phyloP scores from a whole-genome alignment of 1,284 basidiomycete genomes.

The Pyrrhoderma noxium region DNA sequence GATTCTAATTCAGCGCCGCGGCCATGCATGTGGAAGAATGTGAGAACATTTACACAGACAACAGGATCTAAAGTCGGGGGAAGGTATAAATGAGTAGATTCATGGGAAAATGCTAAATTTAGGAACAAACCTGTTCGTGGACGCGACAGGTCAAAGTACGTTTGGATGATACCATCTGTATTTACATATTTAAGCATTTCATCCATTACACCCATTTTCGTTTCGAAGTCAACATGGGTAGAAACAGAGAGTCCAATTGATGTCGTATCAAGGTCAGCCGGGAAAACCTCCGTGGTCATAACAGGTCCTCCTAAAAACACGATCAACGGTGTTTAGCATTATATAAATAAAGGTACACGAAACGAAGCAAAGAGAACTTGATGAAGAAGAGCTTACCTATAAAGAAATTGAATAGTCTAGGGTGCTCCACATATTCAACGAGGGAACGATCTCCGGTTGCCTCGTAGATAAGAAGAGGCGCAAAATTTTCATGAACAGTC shows the following conservation, averaged over 20 bases:
- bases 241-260: constrained; percentile 39
- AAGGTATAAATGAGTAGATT: background rate
- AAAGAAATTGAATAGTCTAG: constrained; percentile 50
- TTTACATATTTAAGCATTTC: constrained; percentile 45
- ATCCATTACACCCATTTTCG: constrained; percentile 40
- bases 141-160: constrained; percentile 46
- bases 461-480: constrained; percentile 52
- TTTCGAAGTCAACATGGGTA: constrained; percentile 28
- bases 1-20: constrained; percentile 16
- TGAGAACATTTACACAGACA: constrained; percentile 20
- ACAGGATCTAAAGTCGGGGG: constrained; percentile 15
- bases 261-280: constrained; percentile 46
- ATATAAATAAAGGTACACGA: too few relatives aligned
- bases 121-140: constrained; percentile 33
- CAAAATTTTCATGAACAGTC: constrained; percentile 45
- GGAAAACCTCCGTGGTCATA: constrained; percentile 38
- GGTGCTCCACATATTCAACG: constrained; percentile 36
- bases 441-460: constrained; percentile 41
- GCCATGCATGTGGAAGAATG: constrained; percentile 19
- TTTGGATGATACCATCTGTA: constrained; percentile 45
- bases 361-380: background rate
- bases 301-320: constrained; percentile 14
- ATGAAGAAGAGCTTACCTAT: constrained; percentile 28
- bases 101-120: background rate
- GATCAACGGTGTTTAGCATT: background rate